phyloP scores from a whole-genome alignment of 2,329 filamentous ascomycete species.

The Pseudogymnoascus sp. region DNA sequence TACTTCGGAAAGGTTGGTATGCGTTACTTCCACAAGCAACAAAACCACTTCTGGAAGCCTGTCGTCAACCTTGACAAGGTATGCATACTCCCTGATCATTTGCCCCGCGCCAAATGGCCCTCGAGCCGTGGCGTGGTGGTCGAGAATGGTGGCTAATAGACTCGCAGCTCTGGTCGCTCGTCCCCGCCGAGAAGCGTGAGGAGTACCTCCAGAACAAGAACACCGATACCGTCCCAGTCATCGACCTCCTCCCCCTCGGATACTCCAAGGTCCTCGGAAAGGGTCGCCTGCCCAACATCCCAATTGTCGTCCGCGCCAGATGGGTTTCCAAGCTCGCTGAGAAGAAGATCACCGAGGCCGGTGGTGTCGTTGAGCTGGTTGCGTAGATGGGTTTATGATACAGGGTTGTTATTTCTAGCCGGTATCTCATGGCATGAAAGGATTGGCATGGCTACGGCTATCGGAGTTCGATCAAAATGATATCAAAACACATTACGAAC shows the following conservation, averaged over 20 bases:
- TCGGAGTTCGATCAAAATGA: constrained; percentile 7
- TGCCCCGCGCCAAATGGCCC: neutral
- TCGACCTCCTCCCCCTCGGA: constrained; percentile 93
- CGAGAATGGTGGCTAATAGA: constrained; percentile 3
- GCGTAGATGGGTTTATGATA: constrained; percentile 49
- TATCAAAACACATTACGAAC: constrained; percentile 9
- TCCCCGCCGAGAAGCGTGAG: constrained; percentile 87
- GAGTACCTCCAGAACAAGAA: constrained; percentile 75
- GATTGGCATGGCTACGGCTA: constrained; percentile 16
- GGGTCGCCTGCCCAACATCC: constrained; percentile 87
- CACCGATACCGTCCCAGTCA: constrained; percentile 88
- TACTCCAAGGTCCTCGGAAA: constrained; percentile 99
- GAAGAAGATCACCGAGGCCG: constrained; percentile 97
- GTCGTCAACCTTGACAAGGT: constrained; percentile 99
- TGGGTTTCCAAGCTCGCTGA: constrained; percentile 95
- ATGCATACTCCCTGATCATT: constrained; percentile 26
- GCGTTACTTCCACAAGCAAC: constrained; percentile 93
- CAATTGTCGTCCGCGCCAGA: constrained; percentile 87
- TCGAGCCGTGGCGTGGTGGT: neutral
- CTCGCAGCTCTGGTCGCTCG: constrained; percentile 81
- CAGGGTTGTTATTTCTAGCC: constrained; percentile 11
- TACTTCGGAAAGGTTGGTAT: constrained; percentile 98
- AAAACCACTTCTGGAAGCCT: constrained; percentile 97
- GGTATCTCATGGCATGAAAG: constrained; percentile 15
- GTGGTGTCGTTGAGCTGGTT: constrained; percentile 91